Evolutionary conservation across 2,329 filamentous ascomycete genomes (phyloP), one percentile per base, ranked within the genome.

Genomic region (Clonostachys rhizophaga): DNA sequence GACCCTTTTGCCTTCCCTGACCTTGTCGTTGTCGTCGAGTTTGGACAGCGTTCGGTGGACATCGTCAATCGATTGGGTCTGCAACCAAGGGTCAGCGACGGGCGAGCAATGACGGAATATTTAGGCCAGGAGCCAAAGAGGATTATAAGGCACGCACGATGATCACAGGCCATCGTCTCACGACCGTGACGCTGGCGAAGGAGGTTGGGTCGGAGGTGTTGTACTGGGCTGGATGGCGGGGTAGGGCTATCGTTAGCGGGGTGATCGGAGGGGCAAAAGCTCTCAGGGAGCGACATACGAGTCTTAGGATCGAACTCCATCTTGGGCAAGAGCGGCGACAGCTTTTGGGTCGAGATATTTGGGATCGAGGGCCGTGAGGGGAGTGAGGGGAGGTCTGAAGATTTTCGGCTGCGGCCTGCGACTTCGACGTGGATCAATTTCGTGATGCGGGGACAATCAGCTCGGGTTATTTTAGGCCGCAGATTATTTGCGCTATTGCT

Each of bases 51-150:
- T 77, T 45, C 88, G 87, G 70, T 95, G 91, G n/a, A 95, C 78
- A 65, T 97, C 92, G 64, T 99, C 92, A 59, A 99, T 94, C 47
- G 87, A 89, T 63, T 91, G 83, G 14, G 94, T 97, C 90, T 95
- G 52, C 17, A n/a, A 11, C 36, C 36, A 18, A n/a, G 7, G 14
- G 36, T 39, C 36, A 39, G 36, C 14, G 14, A 39, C 12, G 17
- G 36, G 24, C 9, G 24, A 30, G 24, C 4, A 30, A 2, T 8
- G 24, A 30, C 24, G 9, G 24, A 30, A 30, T 4, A 30, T 10
- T 30, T 30, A 30, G 24, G 24, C 9, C 9, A 30, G 24, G 9
- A 30, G 24, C 9, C 9, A 8, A 10, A 30, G 24, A 30, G 24
- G 24, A 30, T 30, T 9, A n/a, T n/a, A 11, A 5, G 11, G 47